Conservation (phyloP, 495 filamentous ascomycete genomes). For the Penicillium atrosanguineum region DNA sequence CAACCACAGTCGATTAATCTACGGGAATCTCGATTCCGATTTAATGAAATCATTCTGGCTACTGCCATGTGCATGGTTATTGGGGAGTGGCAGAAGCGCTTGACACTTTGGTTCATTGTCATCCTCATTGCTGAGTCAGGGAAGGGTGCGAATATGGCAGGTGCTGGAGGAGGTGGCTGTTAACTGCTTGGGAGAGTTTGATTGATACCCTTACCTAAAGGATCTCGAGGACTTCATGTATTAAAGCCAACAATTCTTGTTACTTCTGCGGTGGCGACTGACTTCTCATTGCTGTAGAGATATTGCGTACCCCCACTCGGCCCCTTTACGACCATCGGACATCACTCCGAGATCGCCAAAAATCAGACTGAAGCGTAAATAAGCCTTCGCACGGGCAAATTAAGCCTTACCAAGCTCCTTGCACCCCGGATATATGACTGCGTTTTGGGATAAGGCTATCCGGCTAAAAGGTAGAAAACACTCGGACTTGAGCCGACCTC, state of each 20-base stretch:
- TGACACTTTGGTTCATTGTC: slow-evolving; percentile 1
- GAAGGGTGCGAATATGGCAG: not conserved
- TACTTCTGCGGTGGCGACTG: not conserved
- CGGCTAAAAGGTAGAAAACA: not conserved
- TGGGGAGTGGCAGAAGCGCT: slow-evolving; percentile 19
- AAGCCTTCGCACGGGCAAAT: not conserved
- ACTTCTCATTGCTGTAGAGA: not conserved
- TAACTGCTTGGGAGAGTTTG: not conserved
- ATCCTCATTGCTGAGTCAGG: not conserved
- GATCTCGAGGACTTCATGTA: not conserved
- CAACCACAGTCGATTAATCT: not conserved
- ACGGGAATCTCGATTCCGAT: not conserved
- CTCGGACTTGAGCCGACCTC: not conserved
- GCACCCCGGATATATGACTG: not conserved
- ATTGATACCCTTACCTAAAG: not conserved
- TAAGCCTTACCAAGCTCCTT: not conserved
- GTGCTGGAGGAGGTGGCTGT: not conserved
- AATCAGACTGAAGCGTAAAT: not conserved
- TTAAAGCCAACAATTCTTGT: not conserved
- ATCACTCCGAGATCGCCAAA: not conserved
- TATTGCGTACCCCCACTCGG: not conserved
- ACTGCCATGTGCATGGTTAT: slow-evolving; percentile 22
- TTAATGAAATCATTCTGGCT: slow-evolving; percentile 4
- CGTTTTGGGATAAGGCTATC: not conserved
- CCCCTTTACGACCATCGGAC: not conserved